Base-by-base conservation (phyloP, 139 green algal genomes). In the Auxenochlorella pyrenoidosa region DNA sequence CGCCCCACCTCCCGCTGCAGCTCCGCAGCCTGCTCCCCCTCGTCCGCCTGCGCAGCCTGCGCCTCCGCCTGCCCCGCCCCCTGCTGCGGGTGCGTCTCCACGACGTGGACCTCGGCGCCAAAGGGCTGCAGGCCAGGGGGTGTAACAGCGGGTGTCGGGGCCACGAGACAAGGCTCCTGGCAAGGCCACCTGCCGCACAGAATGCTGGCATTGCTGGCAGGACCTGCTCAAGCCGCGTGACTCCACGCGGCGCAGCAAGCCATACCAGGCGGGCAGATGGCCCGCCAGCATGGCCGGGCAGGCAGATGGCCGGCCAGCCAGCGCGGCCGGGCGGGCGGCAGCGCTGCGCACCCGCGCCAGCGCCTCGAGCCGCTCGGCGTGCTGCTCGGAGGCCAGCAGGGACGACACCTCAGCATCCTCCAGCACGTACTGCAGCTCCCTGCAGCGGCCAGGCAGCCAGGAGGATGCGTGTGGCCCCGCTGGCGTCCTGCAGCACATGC, bases 401-500 rank as follows among this genome's bases (percentile, higher is more conserved):
- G 90, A 68, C 22, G 83, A 84, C 34, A 95, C 88, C 24, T 92
- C 91, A 8, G 94, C 90, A 65, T 99, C 94, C 36, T 94, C 65
- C 13, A 98, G 77, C 41, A 99, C 94, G 82, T 99, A 97, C 2
- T 89, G 78, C 58, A 99, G 90, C 89, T 98, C 94, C 26, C 89
- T 92, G 84, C 40, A 72, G 24, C 6, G 4, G 28, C 21, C 30
- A 44, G n/a, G 16, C 4, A 75, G 68, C 34, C 47, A 6, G 10
- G 47, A 54, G 8, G 10, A 10, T 10, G 47, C 47, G 10, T 54
- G 47, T n/a, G n/a, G n/a, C n/a, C n/a, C n/a, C n/a, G n/a, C n/a
- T n/a, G n/a, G n/a, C n/a, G n/a, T 99, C 94, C n/a, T 94, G 59
- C 13, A 98, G 77, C 38, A 99, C 94, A 83, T 99, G 96, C 1